A percentile compares a stretch with the other conserved stretches of the same genome.
phyloP scores from a whole-genome alignment of 495 filamentous ascomycete genomes.

The Tuber melanosporum region DNA sequence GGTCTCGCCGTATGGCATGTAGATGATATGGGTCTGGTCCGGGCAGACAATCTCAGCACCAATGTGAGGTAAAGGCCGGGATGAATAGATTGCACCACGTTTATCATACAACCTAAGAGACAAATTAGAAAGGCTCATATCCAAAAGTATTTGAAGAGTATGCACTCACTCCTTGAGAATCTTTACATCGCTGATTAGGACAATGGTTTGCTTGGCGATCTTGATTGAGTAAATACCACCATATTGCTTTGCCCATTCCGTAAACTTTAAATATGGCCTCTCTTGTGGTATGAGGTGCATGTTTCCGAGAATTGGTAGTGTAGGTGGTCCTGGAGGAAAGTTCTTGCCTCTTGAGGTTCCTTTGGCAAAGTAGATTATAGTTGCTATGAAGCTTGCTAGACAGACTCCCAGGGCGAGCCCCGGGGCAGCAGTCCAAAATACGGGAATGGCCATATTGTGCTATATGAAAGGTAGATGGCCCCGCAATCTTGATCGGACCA shows the following conservation, averaged over 20 bases:
- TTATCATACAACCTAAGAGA: slow-evolving; percentile 25
- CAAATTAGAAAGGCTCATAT: not conserved
- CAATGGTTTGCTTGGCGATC: slow-evolving; percentile 9
- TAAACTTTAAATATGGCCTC: slow-evolving; percentile 43
- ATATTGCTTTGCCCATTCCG: slow-evolving; percentile 49
- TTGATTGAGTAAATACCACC: slow-evolving; percentile 34
- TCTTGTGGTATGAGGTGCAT: slow-evolving; percentile 46
- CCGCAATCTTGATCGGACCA: not conserved
- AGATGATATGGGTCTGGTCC: slow-evolving; percentile 24
- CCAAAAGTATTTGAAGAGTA: not conserved
- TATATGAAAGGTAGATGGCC: not conserved
- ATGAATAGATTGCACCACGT: slow-evolving; percentile 33
- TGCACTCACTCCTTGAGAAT: slow-evolving; percentile 7
- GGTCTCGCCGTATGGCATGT: slow-evolving; percentile 22
- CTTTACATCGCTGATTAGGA: slow-evolving; percentile 12
- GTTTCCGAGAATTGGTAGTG: slow-evolving; percentile 46
- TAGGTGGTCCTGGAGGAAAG: slow-evolving; percentile 29
- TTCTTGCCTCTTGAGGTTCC: slow-evolving; percentile 7
- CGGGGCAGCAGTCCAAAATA: not conserved
- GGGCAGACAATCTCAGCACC: slow-evolving; percentile 23
- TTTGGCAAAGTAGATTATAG: slow-evolving; percentile 6
- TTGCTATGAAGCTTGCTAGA: not conserved
- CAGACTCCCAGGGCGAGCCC: not conserved
- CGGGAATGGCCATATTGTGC: not conserved
- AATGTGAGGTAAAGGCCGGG: slow-evolving; percentile 24